These are phyloP conservation scores for Phytophthora brassicae DNA, from an alignment of 352 stramenopile species.

Conservation along the genomic window DNA sequence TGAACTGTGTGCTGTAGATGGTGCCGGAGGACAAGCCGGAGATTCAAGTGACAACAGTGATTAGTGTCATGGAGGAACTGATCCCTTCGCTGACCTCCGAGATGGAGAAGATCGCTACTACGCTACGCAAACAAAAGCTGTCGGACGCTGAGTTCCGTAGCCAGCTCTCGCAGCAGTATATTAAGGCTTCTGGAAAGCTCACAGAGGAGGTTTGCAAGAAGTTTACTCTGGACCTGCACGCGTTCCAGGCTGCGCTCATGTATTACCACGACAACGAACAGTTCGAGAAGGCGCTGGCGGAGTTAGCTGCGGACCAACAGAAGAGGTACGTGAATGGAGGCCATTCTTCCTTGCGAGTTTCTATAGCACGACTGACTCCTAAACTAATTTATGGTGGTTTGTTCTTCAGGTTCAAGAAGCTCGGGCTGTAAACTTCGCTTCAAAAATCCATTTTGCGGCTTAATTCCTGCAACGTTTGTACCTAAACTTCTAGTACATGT, in stretches of 20 bases:
- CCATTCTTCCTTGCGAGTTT: slow-evolving; percentile 15
- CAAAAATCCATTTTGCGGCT: slow-evolving; percentile 18
- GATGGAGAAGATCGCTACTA: slow-evolving; percentile 64
- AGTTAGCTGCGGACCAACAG: slow-evolving; percentile 66
- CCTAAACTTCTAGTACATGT: slow-evolving; percentile 5
- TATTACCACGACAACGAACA: slow-evolving; percentile 75
- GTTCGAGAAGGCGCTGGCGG: slow-evolving; percentile 66
- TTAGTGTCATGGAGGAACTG: slow-evolving; percentile 71
- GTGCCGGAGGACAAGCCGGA: slow-evolving; percentile 61
- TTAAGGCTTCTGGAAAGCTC: slow-evolving; percentile 60
- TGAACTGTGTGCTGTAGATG: slow-evolving; percentile 25
- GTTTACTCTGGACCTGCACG: slow-evolving; percentile 56
- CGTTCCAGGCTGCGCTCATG: slow-evolving; percentile 75
- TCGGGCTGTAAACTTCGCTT: slow-evolving; percentile 41
- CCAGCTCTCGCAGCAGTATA: slow-evolving; percentile 65
- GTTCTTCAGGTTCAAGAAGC: slow-evolving; percentile 48
- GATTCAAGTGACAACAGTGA: slow-evolving; percentile 57
- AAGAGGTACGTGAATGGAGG: slow-evolving; percentile 43
- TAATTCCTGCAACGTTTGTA: slow-evolving; percentile 6
- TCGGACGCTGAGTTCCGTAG: slow-evolving; percentile 44
- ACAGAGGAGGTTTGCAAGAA: slow-evolving; percentile 57
- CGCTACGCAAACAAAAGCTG: slow-evolving; percentile 40
- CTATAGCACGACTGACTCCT: slow-evolving; percentile 19
- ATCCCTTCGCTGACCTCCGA: slow-evolving; percentile 70
- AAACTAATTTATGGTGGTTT: slow-evolving; percentile 18